Evolutionary conservation across 208 protist genomes (phyloP).

Genomic region (Leishmania arabica): DNA sequence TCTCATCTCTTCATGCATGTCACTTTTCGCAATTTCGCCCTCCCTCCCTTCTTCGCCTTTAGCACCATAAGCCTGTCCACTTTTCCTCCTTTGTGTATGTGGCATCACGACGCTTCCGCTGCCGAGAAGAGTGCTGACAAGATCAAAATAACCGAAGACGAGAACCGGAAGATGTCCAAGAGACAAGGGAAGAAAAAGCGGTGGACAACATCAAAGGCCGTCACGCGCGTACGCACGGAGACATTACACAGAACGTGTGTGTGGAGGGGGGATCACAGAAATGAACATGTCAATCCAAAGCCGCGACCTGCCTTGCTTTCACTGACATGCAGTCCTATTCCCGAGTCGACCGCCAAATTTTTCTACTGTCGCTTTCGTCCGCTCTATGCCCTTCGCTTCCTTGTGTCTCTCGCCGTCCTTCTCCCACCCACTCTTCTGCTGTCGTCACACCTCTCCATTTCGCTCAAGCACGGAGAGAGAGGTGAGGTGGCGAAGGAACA

Average conservation of each 20-base stretch:
- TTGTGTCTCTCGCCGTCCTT: not conserved
- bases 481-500: not conserved
- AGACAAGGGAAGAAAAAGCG: conserved; percentile 16
- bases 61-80: not conserved
- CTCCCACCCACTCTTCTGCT: not conserved
- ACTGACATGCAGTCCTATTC: not conserved
- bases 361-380: not conserved
- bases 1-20: not conserved
- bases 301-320: too few species aligned
- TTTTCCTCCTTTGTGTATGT: not conserved
- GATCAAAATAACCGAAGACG: not conserved
- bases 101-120: not conserved
- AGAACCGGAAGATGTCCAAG: conserved; percentile 7
- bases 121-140: not conserved
- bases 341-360: not conserved
- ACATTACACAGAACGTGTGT: not conserved
- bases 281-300: too few species aligned
- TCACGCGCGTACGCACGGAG: not conserved
- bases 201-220: not conserved
- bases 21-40: not conserved
- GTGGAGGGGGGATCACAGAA: not conserved
- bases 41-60: not conserved
- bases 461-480: not conserved
- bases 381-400: not conserved
- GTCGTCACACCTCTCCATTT: not conserved